Base-by-base conservation (phyloP, 805 yeast genomes). In the Teunomyces tritomae region DNA sequence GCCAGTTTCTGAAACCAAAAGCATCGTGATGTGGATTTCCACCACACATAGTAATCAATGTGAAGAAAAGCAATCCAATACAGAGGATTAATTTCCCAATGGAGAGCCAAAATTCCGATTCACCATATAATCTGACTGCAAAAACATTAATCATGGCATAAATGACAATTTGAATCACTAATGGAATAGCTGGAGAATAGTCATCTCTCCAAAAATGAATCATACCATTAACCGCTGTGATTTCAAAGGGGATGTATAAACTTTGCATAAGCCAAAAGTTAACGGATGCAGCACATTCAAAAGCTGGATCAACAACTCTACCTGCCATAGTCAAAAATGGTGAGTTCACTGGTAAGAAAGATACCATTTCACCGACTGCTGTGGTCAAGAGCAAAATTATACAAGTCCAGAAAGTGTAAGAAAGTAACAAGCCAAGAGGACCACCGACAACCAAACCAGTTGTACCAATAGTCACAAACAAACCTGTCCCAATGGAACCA, bases 11-110 rank as follows among this genome's bases (percentile, higher is more conserved):
- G 62, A 78, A 78, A 0, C 83, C 83, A 57, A 71, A 78, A 4
- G 70, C 78, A 52, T 77, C 79, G 39, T 78, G 81, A 35, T 72
- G 63, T 1, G 96, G 96, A 62, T 88, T 89, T 26, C 96, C 96
- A 28, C 96, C 96, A 32, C 85, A 80, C 95, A 88, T 89, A 5
- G 90, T 83, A 46, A 87, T 62, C 56, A 89, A 84, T 1, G 94
- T 87, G 64, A 85, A 89, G 26, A 85, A 57, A 49, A 89, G 77
- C 41, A 89, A 71, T 2, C 94, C 96, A n/a, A 84, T 62, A 10
- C 91, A 89, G 42, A 89, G 71, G 4, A 71, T 63, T 60, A 79
- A 82, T 50, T 74, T 69, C 14, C 83, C 82, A 58, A 87, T 71
- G 1, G 91, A 80, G 16, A 88, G 68, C 84, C 86, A 83, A 59